phyloP scores from a whole-genome alignment of 495 filamentous ascomycete genomes.

The Penicillium coffeae region DNA sequence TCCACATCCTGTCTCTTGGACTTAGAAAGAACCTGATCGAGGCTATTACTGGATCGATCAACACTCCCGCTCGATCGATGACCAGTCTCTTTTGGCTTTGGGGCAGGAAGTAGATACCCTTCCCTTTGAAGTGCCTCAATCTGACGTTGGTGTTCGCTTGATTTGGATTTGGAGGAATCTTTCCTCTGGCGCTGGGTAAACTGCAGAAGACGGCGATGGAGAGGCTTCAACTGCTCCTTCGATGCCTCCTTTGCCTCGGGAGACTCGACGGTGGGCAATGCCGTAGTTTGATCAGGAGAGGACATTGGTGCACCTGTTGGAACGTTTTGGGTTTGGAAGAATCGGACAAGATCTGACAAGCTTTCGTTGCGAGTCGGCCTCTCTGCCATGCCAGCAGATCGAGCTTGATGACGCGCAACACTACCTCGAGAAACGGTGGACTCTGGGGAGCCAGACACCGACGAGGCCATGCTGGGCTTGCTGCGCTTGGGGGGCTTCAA shows the following conservation, averaged over 20 bases:
- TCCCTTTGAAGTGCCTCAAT: conserved; percentile 36
- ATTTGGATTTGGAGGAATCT: conserved; percentile 22
- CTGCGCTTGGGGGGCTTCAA: conserved; percentile 18
- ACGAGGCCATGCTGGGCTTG: conserved; percentile 28
- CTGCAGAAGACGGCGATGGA: conserved; percentile 40
- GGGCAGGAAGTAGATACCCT: conserved; percentile 26
- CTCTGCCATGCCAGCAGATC: conserved; percentile 24
- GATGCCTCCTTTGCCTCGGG: conserved; percentile 5
- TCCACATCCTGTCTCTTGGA: conserved; percentile 38
- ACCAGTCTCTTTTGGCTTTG: conserved; percentile 5
- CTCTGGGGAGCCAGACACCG: conserved; percentile 12
- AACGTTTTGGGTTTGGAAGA: conserved; percentile 34
- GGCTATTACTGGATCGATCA: conserved; percentile 13
- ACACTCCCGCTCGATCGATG: conserved; percentile 16
- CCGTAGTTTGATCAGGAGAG: conserved; percentile 20
- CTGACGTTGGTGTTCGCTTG: conserved; percentile 29
- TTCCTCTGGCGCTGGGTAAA: conserved; percentile 39
- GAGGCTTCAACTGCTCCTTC: conserved; percentile 25
- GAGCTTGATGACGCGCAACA: conserved; percentile 19
- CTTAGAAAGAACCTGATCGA: conserved; percentile 21
- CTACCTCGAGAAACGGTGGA: conserved; percentile 3
- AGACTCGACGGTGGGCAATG: conserved; percentile 15
- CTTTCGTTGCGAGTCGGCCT: conserved; percentile 28
- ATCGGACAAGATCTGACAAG: conserved; percentile 35
- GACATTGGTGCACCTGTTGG: conserved; percentile 5